Percentiles rank a stretch among this genome's conserved stretches.
These are phyloP conservation scores for Gentiana macrophylla DNA, from an alignment of 257 asterid species.

Conservation along the genomic window DNA sequence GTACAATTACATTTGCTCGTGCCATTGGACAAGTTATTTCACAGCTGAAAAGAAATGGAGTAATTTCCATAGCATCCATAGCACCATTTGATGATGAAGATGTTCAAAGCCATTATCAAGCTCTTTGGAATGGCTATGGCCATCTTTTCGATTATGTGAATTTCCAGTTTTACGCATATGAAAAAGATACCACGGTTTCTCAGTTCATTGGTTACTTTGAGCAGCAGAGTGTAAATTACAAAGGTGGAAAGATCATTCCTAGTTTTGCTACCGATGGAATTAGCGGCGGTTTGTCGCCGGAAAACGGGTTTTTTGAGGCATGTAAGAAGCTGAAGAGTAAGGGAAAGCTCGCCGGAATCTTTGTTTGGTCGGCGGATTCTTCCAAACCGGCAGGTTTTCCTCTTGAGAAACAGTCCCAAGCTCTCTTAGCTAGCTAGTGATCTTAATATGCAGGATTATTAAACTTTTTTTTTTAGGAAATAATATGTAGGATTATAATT, in stretches of 20 bases:
- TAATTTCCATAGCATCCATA: slow-evolving; percentile 64
- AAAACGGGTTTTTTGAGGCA: slow-evolving; percentile 48
- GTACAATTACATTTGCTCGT: slow-evolving; percentile 33
- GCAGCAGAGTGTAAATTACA: slow-evolving; percentile 32
- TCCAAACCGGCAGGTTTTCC: slow-evolving; percentile 43
- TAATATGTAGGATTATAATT: too few species aligned
- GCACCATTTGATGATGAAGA: slow-evolving; percentile 60
- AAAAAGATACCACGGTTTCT: slow-evolving; percentile 44
- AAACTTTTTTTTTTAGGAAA: too few species aligned
- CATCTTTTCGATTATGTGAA: slow-evolving; percentile 53
- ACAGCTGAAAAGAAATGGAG: slow-evolving; percentile 32
- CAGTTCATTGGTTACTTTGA: slow-evolving; percentile 43
- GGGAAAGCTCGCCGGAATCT: slow-evolving; percentile 58
- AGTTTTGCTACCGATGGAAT: slow-evolving; percentile 51
- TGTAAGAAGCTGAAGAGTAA: slow-evolving; percentile 35
- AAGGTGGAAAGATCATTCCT: slow-evolving; percentile 48
- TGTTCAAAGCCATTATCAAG: slow-evolving; percentile 59
- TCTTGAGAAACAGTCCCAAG: slow-evolving; percentile 25
- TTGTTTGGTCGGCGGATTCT: slow-evolving; percentile 82
- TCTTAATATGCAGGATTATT: too few species aligned
- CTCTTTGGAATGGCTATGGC: slow-evolving; percentile 51
- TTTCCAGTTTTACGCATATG: slow-evolving; percentile 71
- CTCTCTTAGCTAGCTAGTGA: slow-evolving; percentile 5
- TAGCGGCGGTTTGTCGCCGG: slow-evolving; percentile 47
- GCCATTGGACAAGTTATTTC: slow-evolving; percentile 46